Base-by-base conservation (phyloP, 345 rosid genomes). In the Citrus reticulata region DNA sequence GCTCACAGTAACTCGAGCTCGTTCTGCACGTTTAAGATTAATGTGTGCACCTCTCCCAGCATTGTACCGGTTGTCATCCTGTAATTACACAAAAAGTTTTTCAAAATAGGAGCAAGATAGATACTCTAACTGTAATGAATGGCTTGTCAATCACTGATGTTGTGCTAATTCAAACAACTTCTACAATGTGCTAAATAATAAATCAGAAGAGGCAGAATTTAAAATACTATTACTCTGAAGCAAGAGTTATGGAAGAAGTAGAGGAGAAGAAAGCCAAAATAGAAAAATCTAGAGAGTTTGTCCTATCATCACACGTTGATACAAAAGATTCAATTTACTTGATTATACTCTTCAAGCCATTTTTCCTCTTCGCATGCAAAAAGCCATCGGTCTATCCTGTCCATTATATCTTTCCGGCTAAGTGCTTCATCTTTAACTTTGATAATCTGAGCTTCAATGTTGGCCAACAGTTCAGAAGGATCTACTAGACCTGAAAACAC, bases 1-100 rank as follows among this genome's bases (percentile, higher is more conserved):
- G 85, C 76, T 87, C 40, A 94, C 83, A 62, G 97, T 89, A 58
- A 96, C 81, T 24, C 99, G 89, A 77, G 98, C 98, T 77, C 90
- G 86, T 81, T 94, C 99, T 17, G 99, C 98, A 37, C 97, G 97
- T 81, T 96, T 96, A 79, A 94, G 97, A 84, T 91, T 91, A 40
- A 96, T 82, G 84, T 96, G 99, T 54, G 92, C 95, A 76, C 99
- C 98, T 87, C 97, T 91, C 68, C 98, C 99, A 24, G 98, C 94
- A 79, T 74, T 86, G 81, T 96, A 94, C 24, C 96, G 80, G 74
- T 94, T 96, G 64, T 84, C 85, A 82, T 96, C 98, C 99, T 96
- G 83, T 65, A 70, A 78, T 69, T 54, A 25, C 69, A 72, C 22
- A 68, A 68, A 54, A 80, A 20, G 78, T 19, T 39, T 13, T 9